Percentiles rank a stretch among this genome's conserved stretches.
Conservation (phyloP, 2,329 filamentous ascomycete genomes). For the Venturia asperata region DNA sequence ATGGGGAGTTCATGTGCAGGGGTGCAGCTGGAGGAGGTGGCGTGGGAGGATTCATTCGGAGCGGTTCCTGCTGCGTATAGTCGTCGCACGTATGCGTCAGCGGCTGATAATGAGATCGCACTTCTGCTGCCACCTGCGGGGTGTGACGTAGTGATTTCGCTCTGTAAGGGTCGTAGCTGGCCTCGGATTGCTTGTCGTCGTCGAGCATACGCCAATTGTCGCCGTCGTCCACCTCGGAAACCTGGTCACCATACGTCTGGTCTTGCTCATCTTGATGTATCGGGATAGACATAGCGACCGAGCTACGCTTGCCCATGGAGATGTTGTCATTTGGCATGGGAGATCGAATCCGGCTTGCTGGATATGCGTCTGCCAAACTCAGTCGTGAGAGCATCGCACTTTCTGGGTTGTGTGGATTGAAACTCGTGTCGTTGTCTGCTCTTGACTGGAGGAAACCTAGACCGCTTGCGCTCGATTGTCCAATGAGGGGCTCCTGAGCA, state of each 20-base stretch:
- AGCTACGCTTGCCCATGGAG: conserved; percentile 23
- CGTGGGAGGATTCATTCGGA: conserved; percentile 44
- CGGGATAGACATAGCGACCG: conserved; percentile 22
- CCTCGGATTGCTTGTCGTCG: conserved; percentile 23
- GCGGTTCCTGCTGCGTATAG: conserved; percentile 27
- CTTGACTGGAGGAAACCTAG: conserved; percentile 78
- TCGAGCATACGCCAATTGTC: conserved; percentile 43
- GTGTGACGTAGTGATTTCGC: conserved; percentile 24
- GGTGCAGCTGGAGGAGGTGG: conserved; percentile 22
- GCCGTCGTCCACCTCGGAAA: conserved; percentile 30
- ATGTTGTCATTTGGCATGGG: conserved; percentile 34
- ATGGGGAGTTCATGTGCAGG: conserved; percentile 2
- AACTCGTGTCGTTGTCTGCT: conserved; percentile 48
- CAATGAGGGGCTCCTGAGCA: conserved; percentile 7
- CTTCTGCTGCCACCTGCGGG: conserved; percentile 28
- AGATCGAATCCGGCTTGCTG: conserved; percentile 24
- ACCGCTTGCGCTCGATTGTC: neutral
- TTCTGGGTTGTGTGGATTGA: conserved; percentile 35
- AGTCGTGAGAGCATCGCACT: conserved; percentile 20
- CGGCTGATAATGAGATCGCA: conserved; percentile 26
- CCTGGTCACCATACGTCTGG: neutral
- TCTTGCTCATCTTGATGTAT: conserved; percentile 18
- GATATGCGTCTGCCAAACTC: conserved; percentile 8
- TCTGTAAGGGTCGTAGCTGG: conserved; percentile 22
- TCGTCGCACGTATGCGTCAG: conserved; percentile 28